These are phyloP conservation scores for Phycomyces blakesleeanus DNA, from an alignment of 192 early-diverging fungal species.

Conservation along the genomic window DNA sequence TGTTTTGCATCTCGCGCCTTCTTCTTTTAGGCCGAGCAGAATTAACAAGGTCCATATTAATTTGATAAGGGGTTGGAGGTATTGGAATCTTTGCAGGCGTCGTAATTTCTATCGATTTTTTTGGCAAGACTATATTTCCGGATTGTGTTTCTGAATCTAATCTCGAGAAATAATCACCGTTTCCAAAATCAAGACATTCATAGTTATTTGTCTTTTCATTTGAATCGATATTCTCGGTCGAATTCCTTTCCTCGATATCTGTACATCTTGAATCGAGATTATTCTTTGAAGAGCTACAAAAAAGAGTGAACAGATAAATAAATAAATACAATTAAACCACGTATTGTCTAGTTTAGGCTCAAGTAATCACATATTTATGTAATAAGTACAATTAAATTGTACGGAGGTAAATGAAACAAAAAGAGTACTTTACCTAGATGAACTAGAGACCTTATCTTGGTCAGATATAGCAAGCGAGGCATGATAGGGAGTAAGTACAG, in stretches of 20 bases:
- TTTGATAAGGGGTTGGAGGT: neutral
- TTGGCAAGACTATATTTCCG: neutral
- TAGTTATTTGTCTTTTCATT: neutral
- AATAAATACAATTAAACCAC: no score
- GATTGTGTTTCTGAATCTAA: neutral
- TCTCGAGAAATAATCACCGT: neutral
- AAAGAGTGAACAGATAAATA: no score
- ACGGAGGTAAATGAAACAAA: neutral
- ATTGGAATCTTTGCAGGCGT: neutral
- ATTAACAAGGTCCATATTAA: no score
- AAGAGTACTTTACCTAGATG: neutral
- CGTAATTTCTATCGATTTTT: neutral
- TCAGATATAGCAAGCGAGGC: neutral
- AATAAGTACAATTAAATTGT: no score
- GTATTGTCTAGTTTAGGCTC: no score
- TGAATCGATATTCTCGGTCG: neutral
- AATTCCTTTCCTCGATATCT: no score
- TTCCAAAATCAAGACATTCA: neutral
- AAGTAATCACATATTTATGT: no score
- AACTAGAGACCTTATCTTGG: conserved; percentile 1
- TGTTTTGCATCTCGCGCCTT: conserved; percentile 55
- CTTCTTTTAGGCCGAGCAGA: conserved; percentile 36
- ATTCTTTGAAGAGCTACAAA: neutral
- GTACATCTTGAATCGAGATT: neutral
- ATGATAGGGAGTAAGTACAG: no score